Percentiles rank a stretch among this genome's conserved stretches.
Evolutionary conservation across 331 rosid genomes (phyloP).

Genomic region (Quercus lobata): DNA sequence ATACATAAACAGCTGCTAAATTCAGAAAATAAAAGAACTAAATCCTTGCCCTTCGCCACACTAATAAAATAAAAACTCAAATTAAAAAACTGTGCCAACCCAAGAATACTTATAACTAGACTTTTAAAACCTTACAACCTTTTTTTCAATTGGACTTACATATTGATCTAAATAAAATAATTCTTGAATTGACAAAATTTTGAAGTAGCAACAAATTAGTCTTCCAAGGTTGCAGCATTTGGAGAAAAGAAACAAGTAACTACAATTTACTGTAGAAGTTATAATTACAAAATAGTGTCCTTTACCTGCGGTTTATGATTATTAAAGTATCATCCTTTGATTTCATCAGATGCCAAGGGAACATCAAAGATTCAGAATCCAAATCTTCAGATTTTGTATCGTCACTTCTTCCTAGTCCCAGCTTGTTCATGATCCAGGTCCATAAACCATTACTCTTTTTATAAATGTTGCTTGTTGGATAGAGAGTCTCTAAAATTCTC

Average conservation of each 20-base stretch:
- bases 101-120: no score
- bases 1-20: background rate
- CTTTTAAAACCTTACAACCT: no score
- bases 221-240: no score
- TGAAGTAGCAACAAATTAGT: background rate
- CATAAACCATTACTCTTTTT: conserved; percentile 47
- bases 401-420: conserved; percentile 48
- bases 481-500: conserved; percentile 66
- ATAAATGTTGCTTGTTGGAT: conserved; percentile 39
- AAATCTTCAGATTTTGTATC: conserved; percentile 44
- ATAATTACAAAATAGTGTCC: background rate
- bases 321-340: conserved; percentile 51
- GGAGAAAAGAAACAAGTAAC: background rate
- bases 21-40: background rate
- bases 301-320: conserved; percentile 70
- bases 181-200: conserved; percentile 6
- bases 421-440: conserved; percentile 58
- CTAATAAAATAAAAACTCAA: no score
- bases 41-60: no score
- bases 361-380: conserved; percentile 47
- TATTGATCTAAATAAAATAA: background rate
- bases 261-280: background rate
- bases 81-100: no score
- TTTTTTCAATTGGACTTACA: no score
- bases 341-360: conserved; percentile 87